phyloP scores from a whole-genome alignment of 116 monocot species.

The Dioscorea cayenensis region DNA sequence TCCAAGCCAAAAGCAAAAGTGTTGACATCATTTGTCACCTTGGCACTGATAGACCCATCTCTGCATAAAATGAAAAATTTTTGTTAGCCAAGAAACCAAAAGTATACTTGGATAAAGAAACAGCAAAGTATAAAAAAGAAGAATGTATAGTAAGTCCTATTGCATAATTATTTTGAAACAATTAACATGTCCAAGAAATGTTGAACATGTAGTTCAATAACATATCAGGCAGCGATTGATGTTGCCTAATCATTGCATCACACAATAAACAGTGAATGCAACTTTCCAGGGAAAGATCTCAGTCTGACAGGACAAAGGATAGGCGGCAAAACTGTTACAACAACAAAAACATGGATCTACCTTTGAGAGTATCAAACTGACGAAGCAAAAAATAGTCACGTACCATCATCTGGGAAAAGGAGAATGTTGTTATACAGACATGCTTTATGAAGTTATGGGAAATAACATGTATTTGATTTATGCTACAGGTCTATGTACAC shows the following conservation, averaged over 20 bases:
- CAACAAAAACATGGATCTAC: neutral
- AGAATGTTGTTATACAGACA: neutral
- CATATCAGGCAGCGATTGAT: neutral
- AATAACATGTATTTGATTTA: neutral
- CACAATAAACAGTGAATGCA: no score
- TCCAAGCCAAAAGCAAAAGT: neutral
- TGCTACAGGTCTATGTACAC: neutral
- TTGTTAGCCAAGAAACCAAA: neutral
- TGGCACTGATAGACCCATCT: slow-evolving; percentile 1
- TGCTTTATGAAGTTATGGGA: neutral
- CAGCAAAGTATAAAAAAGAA: neutral
- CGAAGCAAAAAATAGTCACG: neutral
- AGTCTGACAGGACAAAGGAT: neutral
- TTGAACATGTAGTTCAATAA: neutral
- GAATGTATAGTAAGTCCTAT: neutral
- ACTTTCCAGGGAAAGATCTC: neutral
- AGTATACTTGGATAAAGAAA: neutral
- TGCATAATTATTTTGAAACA: neutral
- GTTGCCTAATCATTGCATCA: neutral
- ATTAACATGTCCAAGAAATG: neutral
- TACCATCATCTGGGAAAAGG: slow-evolving; percentile 1
- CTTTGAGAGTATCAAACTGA: neutral
- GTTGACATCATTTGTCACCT: neutral
- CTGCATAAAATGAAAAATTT: neutral
- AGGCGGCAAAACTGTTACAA: neutral